Base-by-base conservation (phyloP, 2,329 filamentous ascomycete genomes). In the Botryotinia convoluta region DNA sequence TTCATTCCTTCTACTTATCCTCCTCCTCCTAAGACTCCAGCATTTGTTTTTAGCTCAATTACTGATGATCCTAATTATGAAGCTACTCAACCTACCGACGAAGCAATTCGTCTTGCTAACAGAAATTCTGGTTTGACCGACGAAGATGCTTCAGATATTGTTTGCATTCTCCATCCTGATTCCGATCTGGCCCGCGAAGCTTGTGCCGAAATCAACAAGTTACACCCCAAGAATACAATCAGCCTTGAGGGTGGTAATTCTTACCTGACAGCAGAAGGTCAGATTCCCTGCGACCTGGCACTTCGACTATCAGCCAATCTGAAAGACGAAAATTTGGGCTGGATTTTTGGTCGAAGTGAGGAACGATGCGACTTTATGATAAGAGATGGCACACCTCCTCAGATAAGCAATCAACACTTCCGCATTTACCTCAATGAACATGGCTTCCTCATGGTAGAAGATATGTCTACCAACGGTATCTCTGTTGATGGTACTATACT, bases 391-490 rank as follows among this genome's bases (percentile, higher is more conserved):
- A 92, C 95, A 77, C 87, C 88, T 0, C 87, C 88, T 0, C 88
- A 93, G 61, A 88, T 99, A 74, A 98, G 95, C 85, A 98, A 98
- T 80, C 87, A 92, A n/a, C 96, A 99, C 81, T 99, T 98, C 81
- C 91, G 94, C 71, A 97, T 99, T 75, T 97, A 92, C 80, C 87
- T 97, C 78, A 99, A 97, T 78, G 86, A 90, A n/a, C 89, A 93
- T 76, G 93, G 92, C 42, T 91, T 93, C 73, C 87, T 98, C 76
- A 97, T 99, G 94, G 85, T 98, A 20, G 91, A 97, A 81, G 96
- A 99, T 80, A 88, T 91, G 80, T 98, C 96, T 0, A 98, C 94
- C n/a, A 99, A 98, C 79, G 96, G 96, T 42, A 98, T 96, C 6
- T 86, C 93, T 74, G 93, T 98, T 73, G 95, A 98, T 82, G 87